phyloP scores from a whole-genome alignment of 768 basidiomycete species.

The Boletus rubropictus region DNA sequence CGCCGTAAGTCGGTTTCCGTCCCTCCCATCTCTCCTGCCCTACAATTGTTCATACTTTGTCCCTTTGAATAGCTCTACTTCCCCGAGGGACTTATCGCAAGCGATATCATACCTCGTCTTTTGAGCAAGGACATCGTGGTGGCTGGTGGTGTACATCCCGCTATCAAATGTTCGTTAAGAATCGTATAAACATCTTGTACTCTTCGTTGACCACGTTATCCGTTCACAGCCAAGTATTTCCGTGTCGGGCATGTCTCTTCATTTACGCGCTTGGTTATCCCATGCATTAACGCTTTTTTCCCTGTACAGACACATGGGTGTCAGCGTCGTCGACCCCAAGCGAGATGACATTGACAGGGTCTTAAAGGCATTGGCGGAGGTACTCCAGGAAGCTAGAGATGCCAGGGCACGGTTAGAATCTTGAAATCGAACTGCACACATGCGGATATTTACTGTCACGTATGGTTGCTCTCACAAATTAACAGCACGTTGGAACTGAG shows the following conservation, averaged over 20 bases:
- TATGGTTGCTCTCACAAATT: background rate
- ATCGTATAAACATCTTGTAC: background rate
- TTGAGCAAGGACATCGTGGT: slow-evolving; percentile 68
- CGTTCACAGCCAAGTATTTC: slow-evolving; percentile 72
- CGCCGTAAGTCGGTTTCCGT: slow-evolving; percentile 45
- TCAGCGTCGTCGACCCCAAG: slow-evolving; percentile 63
- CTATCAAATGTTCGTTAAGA: slow-evolving; percentile 61
- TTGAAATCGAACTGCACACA: background rate
- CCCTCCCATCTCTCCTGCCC: too few species aligned
- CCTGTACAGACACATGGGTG: slow-evolving; percentile 74
- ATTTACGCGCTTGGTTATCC: background rate
- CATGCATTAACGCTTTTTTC: background rate
- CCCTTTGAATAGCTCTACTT: slow-evolving; percentile 57
- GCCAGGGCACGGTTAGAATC: slow-evolving; percentile 7
- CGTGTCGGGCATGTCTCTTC: slow-evolving; percentile 61
- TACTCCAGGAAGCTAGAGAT: slow-evolving; percentile 36
- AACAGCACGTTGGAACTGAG: background rate
- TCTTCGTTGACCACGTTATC: slow-evolving; percentile 4
- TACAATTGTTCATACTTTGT: background rate
- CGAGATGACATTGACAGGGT: slow-evolving; percentile 76
- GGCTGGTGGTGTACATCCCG: slow-evolving; percentile 82
- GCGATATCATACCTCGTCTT: slow-evolving; percentile 74
- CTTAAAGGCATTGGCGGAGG: slow-evolving; percentile 56
- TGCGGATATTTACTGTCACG: background rate
- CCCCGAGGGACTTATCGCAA: slow-evolving; percentile 72